Base-by-base conservation (phyloP, 2,329 filamentous ascomycete genomes). In the Setomelanomma holmii region DNA sequence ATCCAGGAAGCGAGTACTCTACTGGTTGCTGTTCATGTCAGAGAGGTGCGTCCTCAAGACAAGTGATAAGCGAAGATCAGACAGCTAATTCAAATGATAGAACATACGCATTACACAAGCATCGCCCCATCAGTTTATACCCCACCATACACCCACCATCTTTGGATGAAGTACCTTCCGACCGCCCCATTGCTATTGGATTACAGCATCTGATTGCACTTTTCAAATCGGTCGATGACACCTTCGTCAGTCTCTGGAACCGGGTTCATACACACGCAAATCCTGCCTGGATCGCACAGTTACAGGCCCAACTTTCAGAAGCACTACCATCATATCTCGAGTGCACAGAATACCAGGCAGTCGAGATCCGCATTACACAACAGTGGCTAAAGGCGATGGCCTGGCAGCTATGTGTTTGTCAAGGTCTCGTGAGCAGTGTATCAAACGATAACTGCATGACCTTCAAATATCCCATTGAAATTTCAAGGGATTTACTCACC, bases 311-410 rank as follows among this genome's bases (percentile, higher is more conserved):
- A 43, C 75, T 84, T 1, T 78, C 78, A 4, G 79, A 80, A 47
- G 79, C 82, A 17, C 75, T 86, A 1, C 82, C 85, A 4, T 72
- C 78, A 16, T 84, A 85, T 44, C 75, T 87, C 6, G 81, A 84
- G 22, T 73, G 69, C 54, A 87, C 86, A 0, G 84, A 87, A 51
- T 86, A 85, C 17, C 87, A 90, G 61, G 87, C 86, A 47, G 86
- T 88, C 5, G 86, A 90, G 61, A 80, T 90, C 16, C 79, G 88
- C 38, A 82, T 88, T 46, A 89, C 86, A 2, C 87, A 90, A 66
- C 86, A 89, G 63, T 90, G 87, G 87, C 78, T 90, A 4, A 79
- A 84, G 16, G 84, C 86, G 1, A 87, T 89, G 75, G 83, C 89
- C n/a, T 90, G 87, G 87, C 87, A 89, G 61, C 81, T 87, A 1